These are phyloP conservation scores for Colletotrichum musae DNA, from an alignment of 2,329 filamentous ascomycete species.

Conservation along the genomic window DNA sequence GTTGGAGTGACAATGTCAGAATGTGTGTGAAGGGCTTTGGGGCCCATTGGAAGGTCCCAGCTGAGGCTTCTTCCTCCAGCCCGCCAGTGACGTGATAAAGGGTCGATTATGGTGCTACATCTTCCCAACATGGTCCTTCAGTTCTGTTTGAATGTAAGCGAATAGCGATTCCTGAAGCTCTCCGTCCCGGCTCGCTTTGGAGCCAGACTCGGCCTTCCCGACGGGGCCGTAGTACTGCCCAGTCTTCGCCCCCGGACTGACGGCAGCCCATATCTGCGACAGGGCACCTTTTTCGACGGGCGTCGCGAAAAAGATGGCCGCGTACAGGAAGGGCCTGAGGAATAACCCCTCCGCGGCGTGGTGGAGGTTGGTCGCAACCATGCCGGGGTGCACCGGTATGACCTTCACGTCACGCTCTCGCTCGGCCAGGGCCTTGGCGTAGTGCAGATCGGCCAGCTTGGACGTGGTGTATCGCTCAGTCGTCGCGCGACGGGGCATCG, in stretches of 20 bases:
- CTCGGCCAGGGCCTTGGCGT: slow-evolving; percentile 47
- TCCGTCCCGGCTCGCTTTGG: slow-evolving; percentile 43
- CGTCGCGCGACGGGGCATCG: slow-evolving; percentile 40
- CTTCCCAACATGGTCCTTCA: background rate
- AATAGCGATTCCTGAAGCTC: slow-evolving; percentile 52
- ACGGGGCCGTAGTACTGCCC: slow-evolving; percentile 54
- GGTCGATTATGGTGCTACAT: too few relatives aligned
- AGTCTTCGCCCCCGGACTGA: slow-evolving; percentile 49
- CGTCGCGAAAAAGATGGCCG: background rate
- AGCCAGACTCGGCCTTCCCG: slow-evolving; percentile 41
- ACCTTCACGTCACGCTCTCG: slow-evolving; percentile 45
- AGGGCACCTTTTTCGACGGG: slow-evolving; percentile 50
- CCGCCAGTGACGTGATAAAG: too few relatives aligned
- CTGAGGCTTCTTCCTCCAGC: too few relatives aligned
- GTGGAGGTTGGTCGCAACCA: slow-evolving; percentile 47
- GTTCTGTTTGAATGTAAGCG: slow-evolving; percentile 52
- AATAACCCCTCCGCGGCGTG: background rate
- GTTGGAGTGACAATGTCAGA: too few relatives aligned
- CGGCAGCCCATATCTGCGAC: slow-evolving; percentile 61
- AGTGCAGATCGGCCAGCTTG: slow-evolving; percentile 51
- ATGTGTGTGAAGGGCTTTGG: too few relatives aligned
- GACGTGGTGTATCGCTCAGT: slow-evolving; percentile 48
- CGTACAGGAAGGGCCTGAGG: background rate
- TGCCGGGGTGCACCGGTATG: slow-evolving; percentile 47
- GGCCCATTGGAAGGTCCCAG: too few relatives aligned